Evolutionary conservation across 1,284 basidiomycete species (phyloP).

Genomic region (Ganoderma lingzhi): DNA sequence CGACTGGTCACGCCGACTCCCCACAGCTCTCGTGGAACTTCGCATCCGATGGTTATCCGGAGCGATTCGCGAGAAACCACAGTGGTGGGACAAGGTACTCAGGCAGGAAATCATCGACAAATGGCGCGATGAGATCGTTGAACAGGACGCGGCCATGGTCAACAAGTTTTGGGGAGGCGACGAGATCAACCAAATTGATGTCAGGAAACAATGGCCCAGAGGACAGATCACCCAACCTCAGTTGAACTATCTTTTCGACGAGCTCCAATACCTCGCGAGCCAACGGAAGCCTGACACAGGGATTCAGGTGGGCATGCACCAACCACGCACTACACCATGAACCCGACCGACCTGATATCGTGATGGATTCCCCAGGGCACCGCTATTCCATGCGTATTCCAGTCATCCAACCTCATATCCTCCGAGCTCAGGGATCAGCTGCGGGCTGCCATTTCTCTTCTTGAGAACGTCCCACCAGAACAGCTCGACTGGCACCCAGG

Average conservation of each 20-base stretch:
- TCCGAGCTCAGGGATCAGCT: neutral
- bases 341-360: neutral
- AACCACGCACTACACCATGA: neutral
- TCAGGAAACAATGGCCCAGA: conserved; percentile 1
- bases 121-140: conserved; percentile 30
- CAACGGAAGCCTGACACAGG: neutral
- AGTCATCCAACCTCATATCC: neutral
- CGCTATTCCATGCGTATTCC: neutral
- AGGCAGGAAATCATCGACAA: conserved; percentile 18
- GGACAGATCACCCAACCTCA: neutral
- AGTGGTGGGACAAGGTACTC: conserved; percentile 30
- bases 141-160: conserved; percentile 8
- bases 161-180: conserved; percentile 8
- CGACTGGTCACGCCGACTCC: neutral
- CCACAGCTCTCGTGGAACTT: conserved; percentile 22
- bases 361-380: neutral
- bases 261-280: neutral
- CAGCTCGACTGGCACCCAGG: conserved; percentile 31
- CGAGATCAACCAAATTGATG: neutral
- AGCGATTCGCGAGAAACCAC: conserved; percentile 25
- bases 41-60: conserved; percentile 26
- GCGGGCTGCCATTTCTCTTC: neutral
- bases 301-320: neutral
- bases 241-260: neutral
- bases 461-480: conserved; percentile 13